These are phyloP conservation scores for Eustoma russellianum DNA, from an alignment of 257 asterid genomes.

Conservation along the genomic window DNA sequence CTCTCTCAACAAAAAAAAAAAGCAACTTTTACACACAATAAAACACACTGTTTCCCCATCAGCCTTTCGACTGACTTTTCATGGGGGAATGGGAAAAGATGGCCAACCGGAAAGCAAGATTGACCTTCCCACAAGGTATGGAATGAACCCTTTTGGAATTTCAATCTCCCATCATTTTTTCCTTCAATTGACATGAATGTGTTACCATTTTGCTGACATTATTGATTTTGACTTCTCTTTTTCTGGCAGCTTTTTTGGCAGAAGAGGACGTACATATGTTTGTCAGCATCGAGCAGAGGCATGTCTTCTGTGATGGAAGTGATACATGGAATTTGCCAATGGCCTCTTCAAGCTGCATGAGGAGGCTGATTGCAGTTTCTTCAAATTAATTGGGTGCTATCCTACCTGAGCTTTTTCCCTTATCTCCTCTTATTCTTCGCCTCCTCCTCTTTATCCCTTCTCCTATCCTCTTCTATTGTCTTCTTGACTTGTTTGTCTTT, in stretches of 20 bases:
- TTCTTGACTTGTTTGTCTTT: slow-evolving; percentile 66
- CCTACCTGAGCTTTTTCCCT: slow-evolving; percentile 91
- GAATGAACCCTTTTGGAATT: neutral
- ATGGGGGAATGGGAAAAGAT: slow-evolving; percentile 46
- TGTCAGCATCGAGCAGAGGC: slow-evolving; percentile 21
- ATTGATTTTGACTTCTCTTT: neutral
- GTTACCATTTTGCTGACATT: too few relatives aligned
- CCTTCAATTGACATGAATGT: too few relatives aligned
- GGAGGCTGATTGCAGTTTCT: slow-evolving; percentile 2
- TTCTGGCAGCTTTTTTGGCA: slow-evolving; percentile 27
- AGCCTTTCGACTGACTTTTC: slow-evolving; percentile 12
- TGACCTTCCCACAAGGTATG: slow-evolving; percentile 45
- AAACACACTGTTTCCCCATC: slow-evolving; percentile 1
- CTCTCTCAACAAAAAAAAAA: neutral
- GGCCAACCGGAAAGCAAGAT: slow-evolving; percentile 32
- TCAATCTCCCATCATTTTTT: too few relatives aligned
- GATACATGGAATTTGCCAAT: slow-evolving; percentile 5
- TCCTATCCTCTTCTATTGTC: neutral
- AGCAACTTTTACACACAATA: slow-evolving; percentile 1
- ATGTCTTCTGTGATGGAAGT: slow-evolving; percentile 5
- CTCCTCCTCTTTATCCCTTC: too few relatives aligned
- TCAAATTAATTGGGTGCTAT: slow-evolving; percentile 54
- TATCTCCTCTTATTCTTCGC: too few relatives aligned
- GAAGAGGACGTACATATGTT: slow-evolving; percentile 15
- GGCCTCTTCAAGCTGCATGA: neutral